Evolutionary conservation across 1,284 basidiomycete genomes (phyloP).

Genomic region (Irpex rosettiformis): DNA sequence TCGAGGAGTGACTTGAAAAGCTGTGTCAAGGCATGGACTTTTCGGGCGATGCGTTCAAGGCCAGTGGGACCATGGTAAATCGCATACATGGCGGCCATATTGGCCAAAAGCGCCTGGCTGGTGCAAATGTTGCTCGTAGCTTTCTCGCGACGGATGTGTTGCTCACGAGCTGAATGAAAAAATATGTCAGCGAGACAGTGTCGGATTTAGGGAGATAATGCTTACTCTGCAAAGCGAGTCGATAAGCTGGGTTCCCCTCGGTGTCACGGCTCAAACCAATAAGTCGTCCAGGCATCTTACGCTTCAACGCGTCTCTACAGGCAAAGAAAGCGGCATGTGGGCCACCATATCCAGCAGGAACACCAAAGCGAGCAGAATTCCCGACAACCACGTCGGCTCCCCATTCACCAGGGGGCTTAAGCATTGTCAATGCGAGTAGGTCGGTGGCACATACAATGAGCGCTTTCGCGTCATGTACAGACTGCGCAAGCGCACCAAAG

Average conservation of each 20-base stretch:
- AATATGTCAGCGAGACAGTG: background rate
- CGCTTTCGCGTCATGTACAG: conserved; percentile 74
- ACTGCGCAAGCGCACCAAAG: conserved; percentile 65
- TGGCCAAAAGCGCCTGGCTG: conserved; percentile 90
- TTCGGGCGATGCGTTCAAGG: conserved; percentile 81
- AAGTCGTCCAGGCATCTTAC: conserved; percentile 95
- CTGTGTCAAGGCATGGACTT: conserved; percentile 87
- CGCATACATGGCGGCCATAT: conserved; percentile 97
- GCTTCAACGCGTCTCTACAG: conserved; percentile 88
- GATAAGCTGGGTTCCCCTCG: conserved; percentile 84
- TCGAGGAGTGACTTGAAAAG: conserved; percentile 74
- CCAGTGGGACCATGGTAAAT: conserved; percentile 95
- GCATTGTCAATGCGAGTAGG: conserved; percentile 87
- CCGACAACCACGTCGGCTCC: conserved; percentile 96
- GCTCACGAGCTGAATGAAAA: conserved; percentile 72
- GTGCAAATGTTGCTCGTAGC: conserved; percentile 95
- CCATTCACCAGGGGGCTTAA: conserved; percentile 98
- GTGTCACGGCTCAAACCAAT: conserved; percentile 89
- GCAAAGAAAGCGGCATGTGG: conserved; percentile 97
- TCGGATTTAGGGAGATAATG: conserved; percentile 8
- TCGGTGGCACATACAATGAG: conserved; percentile 89
- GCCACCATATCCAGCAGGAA: conserved; percentile 87
- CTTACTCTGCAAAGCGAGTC: conserved; percentile 91
- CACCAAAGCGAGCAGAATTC: conserved; percentile 94
- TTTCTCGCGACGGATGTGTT: conserved; percentile 95